A percentile compares a stretch with the other conserved stretches of the same genome.
Evolutionary conservation across 352 stramenopile genomes (phyloP).

Genomic region (Thraustochytrium sp.): DNA sequence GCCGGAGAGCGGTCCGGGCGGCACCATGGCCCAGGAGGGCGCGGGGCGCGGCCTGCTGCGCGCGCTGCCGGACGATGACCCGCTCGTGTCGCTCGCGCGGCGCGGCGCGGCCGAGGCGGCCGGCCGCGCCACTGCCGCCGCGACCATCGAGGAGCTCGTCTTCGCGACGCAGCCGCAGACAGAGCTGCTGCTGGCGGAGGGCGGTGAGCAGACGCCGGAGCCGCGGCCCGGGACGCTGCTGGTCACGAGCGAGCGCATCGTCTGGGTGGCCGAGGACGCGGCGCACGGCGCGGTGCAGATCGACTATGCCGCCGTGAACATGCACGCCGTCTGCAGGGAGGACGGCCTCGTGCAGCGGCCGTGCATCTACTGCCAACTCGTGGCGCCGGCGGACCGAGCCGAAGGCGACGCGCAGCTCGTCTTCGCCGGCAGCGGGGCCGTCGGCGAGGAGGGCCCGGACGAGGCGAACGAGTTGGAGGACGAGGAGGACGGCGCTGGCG

Average conservation of each 20-base stretch:
- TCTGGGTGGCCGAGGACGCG: neutral
- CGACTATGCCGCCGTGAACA: neutral
- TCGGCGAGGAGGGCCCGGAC: too few relatives aligned
- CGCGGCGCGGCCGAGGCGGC: too few relatives aligned
- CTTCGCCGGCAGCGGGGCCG: too few relatives aligned
- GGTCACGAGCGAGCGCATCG: neutral
- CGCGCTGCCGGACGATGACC: neutral
- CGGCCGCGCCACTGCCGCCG: too few relatives aligned
- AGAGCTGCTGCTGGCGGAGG: too few relatives aligned
- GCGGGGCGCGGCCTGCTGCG: neutral
- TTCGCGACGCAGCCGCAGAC: too few relatives aligned
- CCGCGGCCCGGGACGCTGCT: neutral
- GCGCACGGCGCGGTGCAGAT: neutral
- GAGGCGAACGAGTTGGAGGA: too few relatives aligned
- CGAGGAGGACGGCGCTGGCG: neutral
- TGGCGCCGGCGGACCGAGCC: neutral
- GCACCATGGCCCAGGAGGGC: neutral
- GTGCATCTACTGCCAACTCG: conserved; percentile 20
- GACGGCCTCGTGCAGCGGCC: neutral
- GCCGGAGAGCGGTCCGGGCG: neutral
- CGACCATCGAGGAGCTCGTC: too few relatives aligned
- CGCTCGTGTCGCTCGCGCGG: neutral
- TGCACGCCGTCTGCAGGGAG: conserved; percentile 14
- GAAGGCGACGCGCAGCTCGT: too few relatives aligned
- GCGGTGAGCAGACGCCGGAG: neutral